A percentile compares a stretch with the other conserved stretches of the same genome.
Conservation (phyloP, 495 filamentous ascomycete species). For the Penicillium turbatum region DNA sequence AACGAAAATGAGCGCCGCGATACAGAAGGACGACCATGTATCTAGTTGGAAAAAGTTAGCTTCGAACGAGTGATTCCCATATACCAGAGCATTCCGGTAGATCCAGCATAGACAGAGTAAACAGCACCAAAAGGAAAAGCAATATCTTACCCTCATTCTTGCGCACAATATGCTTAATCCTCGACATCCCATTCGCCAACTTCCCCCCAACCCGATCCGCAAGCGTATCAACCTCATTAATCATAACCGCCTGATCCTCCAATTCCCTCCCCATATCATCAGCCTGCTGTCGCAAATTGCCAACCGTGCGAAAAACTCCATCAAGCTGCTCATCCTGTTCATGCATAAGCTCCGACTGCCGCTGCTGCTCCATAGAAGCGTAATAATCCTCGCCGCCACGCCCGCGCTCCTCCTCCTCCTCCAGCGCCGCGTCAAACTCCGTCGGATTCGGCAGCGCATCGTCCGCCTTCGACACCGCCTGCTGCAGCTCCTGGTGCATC, state of each 20-base stretch:
- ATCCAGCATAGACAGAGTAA: conserved; percentile 3
- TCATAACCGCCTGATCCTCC: conserved; percentile 81
- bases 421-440: conserved; percentile 53
- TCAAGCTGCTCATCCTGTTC: conserved; percentile 93
- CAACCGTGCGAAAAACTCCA: conserved; percentile 88
- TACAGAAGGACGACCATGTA: conserved; percentile 86
- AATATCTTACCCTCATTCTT: conserved; percentile 76
- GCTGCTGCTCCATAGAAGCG: conserved; percentile 85
- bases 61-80: conserved; percentile 18
- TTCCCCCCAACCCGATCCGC: conserved; percentile 85
- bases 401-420: conserved; percentile 29
- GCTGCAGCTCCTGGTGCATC: conserved; percentile 77
- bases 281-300: conserved; percentile 81
- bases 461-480: conserved; percentile 39
- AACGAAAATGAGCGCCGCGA: conserved; percentile 77
- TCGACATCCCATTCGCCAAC: conserved; percentile 79
- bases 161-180: conserved; percentile 75
- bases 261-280: conserved; percentile 93
- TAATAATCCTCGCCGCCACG: conserved; percentile 60
- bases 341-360: conserved; percentile 86
- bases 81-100: neutral
- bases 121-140: neutral
- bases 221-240: conserved; percentile 75
- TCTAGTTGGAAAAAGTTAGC: conserved; percentile 48
- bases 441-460: conserved; percentile 63